Conservation (phyloP, 345 rosid genomes). For the Toxicodendron radicans region DNA sequence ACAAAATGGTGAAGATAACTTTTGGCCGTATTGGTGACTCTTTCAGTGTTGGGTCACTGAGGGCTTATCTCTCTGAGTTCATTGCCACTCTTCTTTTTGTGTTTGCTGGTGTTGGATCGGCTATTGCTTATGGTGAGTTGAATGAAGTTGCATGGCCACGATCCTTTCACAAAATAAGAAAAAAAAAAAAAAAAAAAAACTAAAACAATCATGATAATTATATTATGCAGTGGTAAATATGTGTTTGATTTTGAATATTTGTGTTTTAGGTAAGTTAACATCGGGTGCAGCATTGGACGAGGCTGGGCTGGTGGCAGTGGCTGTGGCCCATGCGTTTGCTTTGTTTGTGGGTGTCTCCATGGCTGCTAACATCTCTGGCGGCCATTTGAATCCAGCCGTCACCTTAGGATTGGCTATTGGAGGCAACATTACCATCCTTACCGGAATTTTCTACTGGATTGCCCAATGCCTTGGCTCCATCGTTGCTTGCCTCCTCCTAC, state of each 20-base stretch:
- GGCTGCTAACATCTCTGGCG: slow-evolving; percentile 88
- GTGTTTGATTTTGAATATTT: neutral
- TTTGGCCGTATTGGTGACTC: slow-evolving; percentile 78
- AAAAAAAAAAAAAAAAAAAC: too few relatives aligned
- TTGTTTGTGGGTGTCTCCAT: slow-evolving; percentile 78
- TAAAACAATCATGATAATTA: too few relatives aligned
- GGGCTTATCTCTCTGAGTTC: slow-evolving; percentile 75
- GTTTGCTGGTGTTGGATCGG: slow-evolving; percentile 96
- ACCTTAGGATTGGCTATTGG: slow-evolving; percentile 84
- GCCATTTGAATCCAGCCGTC: slow-evolving; percentile 88
- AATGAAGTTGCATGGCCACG: neutral
- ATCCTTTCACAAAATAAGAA: neutral
- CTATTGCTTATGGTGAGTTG: slow-evolving; percentile 59
- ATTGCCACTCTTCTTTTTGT: slow-evolving; percentile 90
- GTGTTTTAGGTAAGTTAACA: slow-evolving; percentile 55
- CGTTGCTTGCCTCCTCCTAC: slow-evolving; percentile 80
- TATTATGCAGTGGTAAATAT: too few relatives aligned
- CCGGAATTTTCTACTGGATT: slow-evolving; percentile 82
- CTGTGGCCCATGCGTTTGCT: slow-evolving; percentile 80
- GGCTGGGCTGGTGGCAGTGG: slow-evolving; percentile 81
- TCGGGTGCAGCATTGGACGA: slow-evolving; percentile 71
- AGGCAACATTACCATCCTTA: slow-evolving; percentile 74
- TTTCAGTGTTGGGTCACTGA: slow-evolving; percentile 64
- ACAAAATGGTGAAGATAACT: slow-evolving; percentile 69
- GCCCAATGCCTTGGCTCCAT: slow-evolving; percentile 87